phyloP scores from a whole-genome alignment of 495 filamentous ascomycete species.

The Apodospora peruviana region DNA sequence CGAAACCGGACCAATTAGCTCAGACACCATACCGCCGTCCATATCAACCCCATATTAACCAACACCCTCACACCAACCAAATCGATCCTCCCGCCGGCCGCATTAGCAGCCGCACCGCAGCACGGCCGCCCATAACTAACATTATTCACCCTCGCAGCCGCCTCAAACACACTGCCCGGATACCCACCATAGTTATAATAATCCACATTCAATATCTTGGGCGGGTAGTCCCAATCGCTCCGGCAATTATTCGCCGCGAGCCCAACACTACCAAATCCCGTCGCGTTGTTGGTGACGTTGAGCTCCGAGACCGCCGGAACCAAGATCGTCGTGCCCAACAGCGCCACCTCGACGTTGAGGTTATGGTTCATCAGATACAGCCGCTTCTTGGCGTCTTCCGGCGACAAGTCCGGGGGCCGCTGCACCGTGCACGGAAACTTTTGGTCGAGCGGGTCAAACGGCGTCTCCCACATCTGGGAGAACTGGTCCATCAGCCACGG shows the following conservation, averaged over 20 bases:
- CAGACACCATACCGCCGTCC: neutral
- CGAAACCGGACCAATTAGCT: neutral
- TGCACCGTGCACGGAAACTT: constrained; percentile 66
- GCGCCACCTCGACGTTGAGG: constrained; percentile 65
- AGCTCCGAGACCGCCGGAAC: constrained; percentile 67
- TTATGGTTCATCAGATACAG: constrained; percentile 95
- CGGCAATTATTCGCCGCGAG: constrained; percentile 62
- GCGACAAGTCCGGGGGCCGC: constrained; percentile 57
- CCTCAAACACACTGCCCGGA: constrained; percentile 81
- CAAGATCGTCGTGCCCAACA: constrained; percentile 56
- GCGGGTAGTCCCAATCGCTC: constrained; percentile 61
- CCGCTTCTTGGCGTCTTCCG: constrained; percentile 48
- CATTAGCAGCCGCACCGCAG: constrained; percentile 50
- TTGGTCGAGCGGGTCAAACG: constrained; percentile 59
- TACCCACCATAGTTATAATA: constrained; percentile 71
- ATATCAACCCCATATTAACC: neutral
- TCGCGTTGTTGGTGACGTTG: constrained; percentile 63
- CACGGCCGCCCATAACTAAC: constrained; percentile 73
- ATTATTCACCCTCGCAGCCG: constrained; percentile 79
- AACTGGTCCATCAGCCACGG: constrained; percentile 76
- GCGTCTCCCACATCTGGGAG: constrained; percentile 70
- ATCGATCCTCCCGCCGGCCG: constrained; percentile 7
- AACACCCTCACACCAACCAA: constrained; percentile 2
- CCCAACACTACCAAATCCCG: constrained; percentile 65
- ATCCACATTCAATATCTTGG: constrained; percentile 86